Conservation (phyloP, 2,329 filamentous ascomycete genomes). For the Alternaria angustiovoidea region DNA sequence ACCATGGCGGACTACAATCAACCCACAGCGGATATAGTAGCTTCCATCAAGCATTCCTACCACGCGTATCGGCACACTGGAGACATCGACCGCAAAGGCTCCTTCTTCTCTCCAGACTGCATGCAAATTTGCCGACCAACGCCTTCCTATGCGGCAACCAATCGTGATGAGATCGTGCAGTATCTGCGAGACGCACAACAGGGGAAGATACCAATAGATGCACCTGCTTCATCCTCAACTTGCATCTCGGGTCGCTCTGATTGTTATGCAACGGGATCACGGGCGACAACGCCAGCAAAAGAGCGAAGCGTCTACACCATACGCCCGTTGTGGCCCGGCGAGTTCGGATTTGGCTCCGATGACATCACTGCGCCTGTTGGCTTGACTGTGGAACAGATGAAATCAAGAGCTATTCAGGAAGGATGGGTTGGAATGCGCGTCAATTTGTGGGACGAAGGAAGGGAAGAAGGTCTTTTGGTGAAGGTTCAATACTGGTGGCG, state of each 20-base stretch:
- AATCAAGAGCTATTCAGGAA: slow-evolving; percentile 9
- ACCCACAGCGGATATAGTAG: not conserved
- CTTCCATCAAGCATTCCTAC: slow-evolving; percentile 17
- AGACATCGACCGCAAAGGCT: slow-evolving; percentile 14
- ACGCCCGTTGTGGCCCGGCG: slow-evolving; percentile 7
- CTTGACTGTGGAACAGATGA: slow-evolving; percentile 1
- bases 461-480: slow-evolving; percentile 10
- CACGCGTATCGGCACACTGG: slow-evolving; percentile 19
- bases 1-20: not conserved
- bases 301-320: slow-evolving; percentile 19
- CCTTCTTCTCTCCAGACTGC: slow-evolving; percentile 23
- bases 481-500: slow-evolving; percentile 30
- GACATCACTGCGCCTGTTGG: slow-evolving; percentile 5
- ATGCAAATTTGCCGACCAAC: slow-evolving; percentile 23
- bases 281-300: not conserved
- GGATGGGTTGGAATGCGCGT: slow-evolving; percentile 25
- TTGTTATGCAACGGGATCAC: not conserved
- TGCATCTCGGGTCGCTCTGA: not conserved
- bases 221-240: not conserved
- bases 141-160: slow-evolving; percentile 20
- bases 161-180: slow-evolving; percentile 16
- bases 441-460: slow-evolving; percentile 19
- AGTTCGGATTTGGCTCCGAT: slow-evolving; percentile 15
- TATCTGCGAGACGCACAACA: slow-evolving; percentile 21
- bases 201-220: slow-evolving; percentile 1